Percentiles rank a stretch among this genome's conserved stretches.
phyloP scores from a whole-genome alignment of 2,329 filamentous ascomycete genomes.

The Microdochium paspali region DNA sequence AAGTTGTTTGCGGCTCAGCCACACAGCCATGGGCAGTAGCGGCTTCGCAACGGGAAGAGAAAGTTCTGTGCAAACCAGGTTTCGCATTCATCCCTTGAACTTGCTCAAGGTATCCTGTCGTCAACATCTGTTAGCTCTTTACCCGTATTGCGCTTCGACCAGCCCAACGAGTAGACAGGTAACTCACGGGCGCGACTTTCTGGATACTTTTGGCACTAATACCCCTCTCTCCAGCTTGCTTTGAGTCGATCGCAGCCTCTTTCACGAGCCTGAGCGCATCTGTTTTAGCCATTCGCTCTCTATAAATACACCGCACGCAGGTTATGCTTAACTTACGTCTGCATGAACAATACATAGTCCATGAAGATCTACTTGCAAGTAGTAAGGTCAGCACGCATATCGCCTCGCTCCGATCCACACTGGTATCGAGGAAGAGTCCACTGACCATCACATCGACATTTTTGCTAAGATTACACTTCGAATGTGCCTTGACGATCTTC shows the following conservation, averaged over 20 bases:
- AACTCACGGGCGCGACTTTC: slow-evolving; percentile 64
- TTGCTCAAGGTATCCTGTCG: slow-evolving; percentile 54
- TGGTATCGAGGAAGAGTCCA: slow-evolving; percentile 1
- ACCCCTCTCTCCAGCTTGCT: slow-evolving; percentile 61
- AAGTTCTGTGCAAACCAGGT: background rate
- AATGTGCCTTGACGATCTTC: slow-evolving; percentile 84
- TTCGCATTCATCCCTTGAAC: slow-evolving; percentile 52
- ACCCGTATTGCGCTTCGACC: background rate
- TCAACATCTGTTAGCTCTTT: background rate
- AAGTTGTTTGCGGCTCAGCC: too few relatives aligned
- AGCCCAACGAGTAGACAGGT: background rate
- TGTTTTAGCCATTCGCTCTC: background rate
- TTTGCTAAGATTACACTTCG: slow-evolving; percentile 69
- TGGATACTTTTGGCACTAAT: slow-evolving; percentile 68
- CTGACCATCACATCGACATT: slow-evolving; percentile 77
- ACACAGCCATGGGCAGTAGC: too few relatives aligned
- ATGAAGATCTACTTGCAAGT: slow-evolving; percentile 58
- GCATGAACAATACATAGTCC: slow-evolving; percentile 77
- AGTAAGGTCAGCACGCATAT: slow-evolving; percentile 2
- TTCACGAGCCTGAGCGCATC: slow-evolving; percentile 56
- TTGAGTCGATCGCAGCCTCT: slow-evolving; percentile 69
- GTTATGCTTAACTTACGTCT: slow-evolving; percentile 30
- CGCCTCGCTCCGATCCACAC: background rate
- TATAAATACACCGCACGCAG: background rate
- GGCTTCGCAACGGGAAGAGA: too few relatives aligned